Evolutionary conservation across 768 basidiomycete genomes (phyloP).

Genomic region (Leccinum variicolor): DNA sequence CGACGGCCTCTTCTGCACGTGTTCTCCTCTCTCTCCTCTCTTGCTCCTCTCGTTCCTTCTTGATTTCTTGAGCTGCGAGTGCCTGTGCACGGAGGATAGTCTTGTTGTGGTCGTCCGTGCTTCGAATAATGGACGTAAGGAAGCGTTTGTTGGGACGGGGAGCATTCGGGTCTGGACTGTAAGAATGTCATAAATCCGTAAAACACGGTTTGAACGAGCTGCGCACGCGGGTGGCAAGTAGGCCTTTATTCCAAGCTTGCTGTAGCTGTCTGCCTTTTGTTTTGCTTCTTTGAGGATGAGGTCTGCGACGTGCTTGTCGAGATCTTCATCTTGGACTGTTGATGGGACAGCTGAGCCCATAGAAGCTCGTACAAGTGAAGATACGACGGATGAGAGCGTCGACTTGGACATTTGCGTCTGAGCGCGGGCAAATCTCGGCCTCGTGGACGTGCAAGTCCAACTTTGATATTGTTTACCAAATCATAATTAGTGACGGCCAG

Average conservation of each 20-base stretch:
- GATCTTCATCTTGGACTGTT: slow-evolving; percentile 72
- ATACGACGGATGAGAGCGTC: slow-evolving; percentile 82
- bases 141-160: slow-evolving; percentile 84
- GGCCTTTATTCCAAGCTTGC: slow-evolving; percentile 72
- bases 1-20: slow-evolving; percentile 73
- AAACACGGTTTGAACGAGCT: slow-evolving; percentile 15
- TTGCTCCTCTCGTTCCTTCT: slow-evolving; percentile 61
- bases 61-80: slow-evolving; percentile 67
- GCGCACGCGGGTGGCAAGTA: slow-evolving; percentile 60
- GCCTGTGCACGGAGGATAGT: slow-evolving; percentile 75
- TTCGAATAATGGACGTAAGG: slow-evolving; percentile 81
- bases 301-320: slow-evolving; percentile 90
- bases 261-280: slow-evolving; percentile 81
- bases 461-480: slow-evolving; percentile 22
- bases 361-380: slow-evolving; percentile 71
- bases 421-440: not conserved
- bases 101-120: slow-evolving; percentile 95
- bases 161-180: slow-evolving; percentile 64
- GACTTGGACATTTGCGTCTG: slow-evolving; percentile 37
- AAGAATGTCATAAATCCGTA: not conserved
- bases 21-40: slow-evolving; percentile 58
- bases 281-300: slow-evolving; percentile 92
- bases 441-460: slow-evolving; percentile 2
- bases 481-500: not conserved
- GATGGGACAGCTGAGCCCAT: slow-evolving; percentile 64